Conservation (phyloP, 2,329 filamentous ascomycete genomes). For the Alternaria conjuncta region DNA sequence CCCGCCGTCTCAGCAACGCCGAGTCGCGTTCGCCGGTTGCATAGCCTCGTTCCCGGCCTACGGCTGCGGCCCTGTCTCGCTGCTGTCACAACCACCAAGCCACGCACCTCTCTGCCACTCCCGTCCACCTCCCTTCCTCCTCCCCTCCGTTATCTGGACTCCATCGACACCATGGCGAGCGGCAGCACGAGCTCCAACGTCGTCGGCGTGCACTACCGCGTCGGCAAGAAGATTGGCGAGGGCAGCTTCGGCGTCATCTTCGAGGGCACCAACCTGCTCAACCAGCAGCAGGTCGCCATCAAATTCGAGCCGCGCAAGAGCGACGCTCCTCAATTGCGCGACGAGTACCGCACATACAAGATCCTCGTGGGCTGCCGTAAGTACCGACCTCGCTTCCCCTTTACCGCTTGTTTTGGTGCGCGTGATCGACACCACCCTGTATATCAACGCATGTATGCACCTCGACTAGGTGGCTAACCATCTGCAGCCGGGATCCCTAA, state of each 20-base stretch:
- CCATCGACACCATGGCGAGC: constrained; percentile 71
- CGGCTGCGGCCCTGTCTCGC: constrained; percentile 31
- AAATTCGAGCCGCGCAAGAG: constrained; percentile 99
- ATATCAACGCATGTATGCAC: background rate
- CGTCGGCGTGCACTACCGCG: constrained; percentile 96
- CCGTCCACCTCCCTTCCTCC: constrained; percentile 7
- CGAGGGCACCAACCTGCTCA: constrained; percentile 96
- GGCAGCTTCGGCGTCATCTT: constrained; percentile 99
- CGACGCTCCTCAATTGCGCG: constrained; percentile 94
- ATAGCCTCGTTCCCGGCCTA: constrained; percentile 22
- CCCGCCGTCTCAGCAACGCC: constrained; percentile 15
- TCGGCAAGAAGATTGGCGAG: constrained; percentile 99
- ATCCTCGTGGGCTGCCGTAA: constrained; percentile 98
- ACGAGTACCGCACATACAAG: constrained; percentile 99
- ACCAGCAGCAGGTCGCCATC: constrained; percentile 99
- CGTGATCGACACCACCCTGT: background rate
- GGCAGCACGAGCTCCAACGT: constrained; percentile 93
- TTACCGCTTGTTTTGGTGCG: constrained; percentile 9
- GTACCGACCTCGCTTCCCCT: constrained; percentile 52
- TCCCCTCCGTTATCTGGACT: constrained; percentile 7
- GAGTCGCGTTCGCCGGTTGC: constrained; percentile 22
- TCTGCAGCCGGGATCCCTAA: constrained; percentile 90
- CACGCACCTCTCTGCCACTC: constrained; percentile 14
- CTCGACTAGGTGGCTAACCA: constrained; percentile 16
- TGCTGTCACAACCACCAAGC: constrained; percentile 14